Evolutionary conservation across 805 yeast genomes (phyloP).

Genomic region (Aciculoconidium aculeatum): DNA sequence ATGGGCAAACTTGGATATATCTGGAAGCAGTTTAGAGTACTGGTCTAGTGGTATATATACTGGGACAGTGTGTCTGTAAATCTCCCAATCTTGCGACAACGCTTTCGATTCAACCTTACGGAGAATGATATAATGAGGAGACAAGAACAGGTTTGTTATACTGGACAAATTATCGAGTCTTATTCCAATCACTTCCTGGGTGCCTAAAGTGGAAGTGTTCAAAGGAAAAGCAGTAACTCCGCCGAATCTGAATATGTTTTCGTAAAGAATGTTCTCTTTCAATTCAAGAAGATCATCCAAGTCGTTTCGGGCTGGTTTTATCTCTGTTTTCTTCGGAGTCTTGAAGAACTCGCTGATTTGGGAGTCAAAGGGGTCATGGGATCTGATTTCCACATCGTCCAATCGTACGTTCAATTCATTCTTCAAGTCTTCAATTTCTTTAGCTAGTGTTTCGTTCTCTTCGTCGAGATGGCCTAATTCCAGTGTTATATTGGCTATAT

Average conservation of each 20-base stretch:
- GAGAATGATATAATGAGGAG: slow-evolving; percentile 48
- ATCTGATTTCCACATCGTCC: slow-evolving; percentile 18
- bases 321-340: not conserved
- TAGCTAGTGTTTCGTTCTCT: slow-evolving; percentile 1
- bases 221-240: slow-evolving; percentile 50
- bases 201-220: slow-evolving; percentile 26
- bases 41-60: slow-evolving; percentile 22
- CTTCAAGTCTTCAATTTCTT: slow-evolving; percentile 3
- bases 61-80: slow-evolving; percentile 34
- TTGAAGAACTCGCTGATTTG: slow-evolving; percentile 20
- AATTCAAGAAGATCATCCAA: slow-evolving; percentile 8
- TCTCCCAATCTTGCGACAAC: slow-evolving; percentile 17
- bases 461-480: slow-evolving; percentile 13
- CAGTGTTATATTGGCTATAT: slow-evolving; percentile 13
- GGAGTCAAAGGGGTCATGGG: slow-evolving; percentile 26
- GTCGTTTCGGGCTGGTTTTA: not conserved
- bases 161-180: slow-evolving; percentile 42
- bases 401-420: too few species aligned
- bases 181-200: slow-evolving; percentile 37
- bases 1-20: slow-evolving; percentile 16
- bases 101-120: slow-evolving; percentile 5
- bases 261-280: slow-evolving; percentile 33
- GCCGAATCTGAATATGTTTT: slow-evolving; percentile 42
- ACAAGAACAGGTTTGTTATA: slow-evolving; percentile 17
- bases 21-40: slow-evolving; percentile 11